phyloP scores from a whole-genome alignment of 2,329 filamentous ascomycete species.

The Paracoccidioides lutzii region DNA sequence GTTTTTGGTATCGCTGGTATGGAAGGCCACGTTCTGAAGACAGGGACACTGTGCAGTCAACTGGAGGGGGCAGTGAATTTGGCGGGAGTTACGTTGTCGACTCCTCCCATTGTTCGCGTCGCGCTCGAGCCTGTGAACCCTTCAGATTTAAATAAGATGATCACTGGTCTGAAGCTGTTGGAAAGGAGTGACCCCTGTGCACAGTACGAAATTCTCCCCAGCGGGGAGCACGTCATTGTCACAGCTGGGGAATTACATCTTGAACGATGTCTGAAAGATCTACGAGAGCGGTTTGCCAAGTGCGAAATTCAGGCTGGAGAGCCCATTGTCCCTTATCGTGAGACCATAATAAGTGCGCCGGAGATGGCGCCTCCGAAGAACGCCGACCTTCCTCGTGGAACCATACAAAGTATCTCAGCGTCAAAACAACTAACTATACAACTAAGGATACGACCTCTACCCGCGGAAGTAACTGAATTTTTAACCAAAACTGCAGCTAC shows the following conservation, averaged over 20 bases:
- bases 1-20: slow-evolving; percentile 91
- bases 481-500: slow-evolving; percentile 65
- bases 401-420: slow-evolving; percentile 59
- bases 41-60: slow-evolving; percentile 81
- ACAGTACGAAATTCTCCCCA: slow-evolving; percentile 84
- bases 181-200: slow-evolving; percentile 94
- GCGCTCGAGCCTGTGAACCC: slow-evolving; percentile 90
- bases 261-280: slow-evolving; percentile 83
- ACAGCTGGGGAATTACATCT: slow-evolving; percentile 92
- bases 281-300: slow-evolving; percentile 80
- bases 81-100: slow-evolving; percentile 67
- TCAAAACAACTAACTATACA: slow-evolving; percentile 76
- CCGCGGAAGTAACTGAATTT: slow-evolving; percentile 68
- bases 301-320: slow-evolving; percentile 92
- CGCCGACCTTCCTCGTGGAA: slow-evolving; percentile 74
- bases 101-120: slow-evolving; percentile 86
- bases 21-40: slow-evolving; percentile 88
- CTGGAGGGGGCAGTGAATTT: slow-evolving; percentile 79
- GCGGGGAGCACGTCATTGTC: slow-evolving; percentile 85
- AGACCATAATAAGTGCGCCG: slow-evolving; percentile 73
- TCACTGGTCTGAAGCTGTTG: slow-evolving; percentile 69
- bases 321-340: slow-evolving; percentile 88
- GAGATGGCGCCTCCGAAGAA: slow-evolving; percentile 88
- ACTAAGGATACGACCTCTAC: slow-evolving; percentile 66
- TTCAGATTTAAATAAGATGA: slow-evolving; percentile 87